Evolutionary conservation across 306 rosid species (phyloP).

Genomic region (Carpinus fangiana): DNA sequence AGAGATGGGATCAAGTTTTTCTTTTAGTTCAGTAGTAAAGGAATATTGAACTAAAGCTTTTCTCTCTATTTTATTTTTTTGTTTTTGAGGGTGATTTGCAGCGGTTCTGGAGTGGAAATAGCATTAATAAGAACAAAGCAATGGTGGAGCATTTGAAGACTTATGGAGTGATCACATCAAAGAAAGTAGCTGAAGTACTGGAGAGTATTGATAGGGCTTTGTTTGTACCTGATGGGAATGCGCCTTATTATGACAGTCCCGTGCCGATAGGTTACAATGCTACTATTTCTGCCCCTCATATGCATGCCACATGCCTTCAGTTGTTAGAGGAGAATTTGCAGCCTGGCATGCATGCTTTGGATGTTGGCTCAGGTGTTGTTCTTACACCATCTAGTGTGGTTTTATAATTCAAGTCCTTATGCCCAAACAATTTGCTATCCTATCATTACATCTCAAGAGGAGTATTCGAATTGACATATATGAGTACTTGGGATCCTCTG

Average conservation of each 20-base stretch:
- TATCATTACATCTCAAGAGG: background rate
- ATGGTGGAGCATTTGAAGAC: constrained; percentile 78
- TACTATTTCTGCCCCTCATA: constrained; percentile 98
- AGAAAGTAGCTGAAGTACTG: constrained; percentile 72
- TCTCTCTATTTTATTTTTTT: background rate
- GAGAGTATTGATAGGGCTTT: constrained; percentile 74
- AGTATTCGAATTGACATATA: background rate
- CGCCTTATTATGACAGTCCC: constrained; percentile 81
- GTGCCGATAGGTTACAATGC: constrained; percentile 84
- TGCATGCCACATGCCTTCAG: constrained; percentile 95
- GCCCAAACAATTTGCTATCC: background rate
- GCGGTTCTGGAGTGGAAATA: constrained; percentile 66
- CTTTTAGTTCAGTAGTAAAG: background rate
- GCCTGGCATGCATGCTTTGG: constrained; percentile 90
- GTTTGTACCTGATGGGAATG: constrained; percentile 66
- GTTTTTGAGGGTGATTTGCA: constrained; percentile 30
- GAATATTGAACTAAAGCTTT: background rate
- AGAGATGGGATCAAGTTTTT: background rate
- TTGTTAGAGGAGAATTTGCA: constrained; percentile 78
- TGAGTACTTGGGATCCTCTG: background rate
- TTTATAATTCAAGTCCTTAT: background rate
- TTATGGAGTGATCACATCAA: constrained; percentile 65
- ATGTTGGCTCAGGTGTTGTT: constrained; percentile 83
- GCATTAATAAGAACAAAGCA: constrained; percentile 57
- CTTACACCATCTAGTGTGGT: constrained; percentile 6